These are phyloP conservation scores for Lanmaoa pseudosensibilis DNA, from an alignment of 768 basidiomycete genomes.

Conservation along the genomic window DNA sequence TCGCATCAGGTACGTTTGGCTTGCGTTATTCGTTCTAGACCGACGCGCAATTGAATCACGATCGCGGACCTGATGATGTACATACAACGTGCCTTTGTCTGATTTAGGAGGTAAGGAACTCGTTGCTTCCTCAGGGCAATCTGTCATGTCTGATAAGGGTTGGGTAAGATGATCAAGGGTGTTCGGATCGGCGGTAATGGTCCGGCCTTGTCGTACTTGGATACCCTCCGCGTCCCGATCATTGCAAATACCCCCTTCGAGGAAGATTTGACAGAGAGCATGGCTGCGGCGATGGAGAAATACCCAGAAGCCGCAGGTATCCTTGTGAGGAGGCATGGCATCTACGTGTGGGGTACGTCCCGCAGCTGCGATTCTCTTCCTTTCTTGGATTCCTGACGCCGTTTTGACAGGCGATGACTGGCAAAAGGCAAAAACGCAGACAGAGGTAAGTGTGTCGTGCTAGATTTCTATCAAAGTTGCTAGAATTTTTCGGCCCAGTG, in stretches of 20 bases:
- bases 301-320: slow-evolving; percentile 79
- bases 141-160: background rate
- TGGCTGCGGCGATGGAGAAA: slow-evolving; percentile 80
- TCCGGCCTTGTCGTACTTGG: slow-evolving; percentile 74
- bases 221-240: slow-evolving; percentile 83
- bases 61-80: background rate
- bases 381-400: slow-evolving; percentile 5
- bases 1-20: slow-evolving; percentile 65
- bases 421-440: slow-evolving; percentile 88
- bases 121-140: background rate
- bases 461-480: background rate
- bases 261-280: slow-evolving; percentile 84
- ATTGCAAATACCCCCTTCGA: slow-evolving; percentile 91
- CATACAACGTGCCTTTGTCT: background rate
- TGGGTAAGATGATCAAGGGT: slow-evolving; percentile 86
- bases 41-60: background rate
- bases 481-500: slow-evolving; percentile 47
- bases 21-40: background rate
- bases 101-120: slow-evolving; percentile 41
- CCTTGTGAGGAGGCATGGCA: slow-evolving; percentile 75
- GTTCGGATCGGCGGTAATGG: slow-evolving; percentile 77
- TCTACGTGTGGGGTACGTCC: slow-evolving; percentile 80
- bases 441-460: slow-evolving; percentile 53
- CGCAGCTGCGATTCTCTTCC: background rate
- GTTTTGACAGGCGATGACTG: slow-evolving; percentile 56